Evolutionary conservation across 116 monocot genomes (phyloP).

Genomic region (Zostera marina): DNA sequence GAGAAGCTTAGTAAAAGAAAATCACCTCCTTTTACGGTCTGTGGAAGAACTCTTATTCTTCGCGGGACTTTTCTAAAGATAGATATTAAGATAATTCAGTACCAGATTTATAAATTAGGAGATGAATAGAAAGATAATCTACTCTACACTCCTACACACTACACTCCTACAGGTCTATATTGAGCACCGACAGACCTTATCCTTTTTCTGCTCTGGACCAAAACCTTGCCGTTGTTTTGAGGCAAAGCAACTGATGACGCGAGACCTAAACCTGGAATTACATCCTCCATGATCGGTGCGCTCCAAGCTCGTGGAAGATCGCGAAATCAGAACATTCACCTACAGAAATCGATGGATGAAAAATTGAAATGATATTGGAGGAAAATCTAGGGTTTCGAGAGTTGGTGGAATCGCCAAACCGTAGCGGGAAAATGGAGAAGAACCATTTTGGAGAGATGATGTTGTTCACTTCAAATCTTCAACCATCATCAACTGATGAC

Average conservation of each 20-base stretch:
- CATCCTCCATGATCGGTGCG: not conserved
- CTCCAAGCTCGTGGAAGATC: not conserved
- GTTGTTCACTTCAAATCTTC: too few relatives aligned
- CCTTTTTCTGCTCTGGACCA: constrained; percentile 10
- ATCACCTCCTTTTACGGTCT: constrained; percentile 4
- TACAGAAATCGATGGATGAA: not conserved
- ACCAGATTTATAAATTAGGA: not conserved
- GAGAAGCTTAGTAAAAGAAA: not conserved
- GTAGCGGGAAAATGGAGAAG: not conserved
- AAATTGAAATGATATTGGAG: not conserved
- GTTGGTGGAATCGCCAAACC: not conserved
- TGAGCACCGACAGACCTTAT: not conserved
- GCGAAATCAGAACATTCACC: constrained; percentile 5
- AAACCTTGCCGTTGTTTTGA: constrained; percentile 9
- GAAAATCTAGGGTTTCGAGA: not conserved
- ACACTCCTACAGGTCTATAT: not conserved
- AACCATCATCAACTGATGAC: too few relatives aligned
- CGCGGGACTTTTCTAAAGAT: not conserved
- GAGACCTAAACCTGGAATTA: not conserved
- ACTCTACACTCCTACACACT: not conserved
- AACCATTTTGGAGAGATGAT: not conserved
- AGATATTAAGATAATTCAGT: not conserved
- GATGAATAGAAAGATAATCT: not conserved
- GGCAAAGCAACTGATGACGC: not conserved
- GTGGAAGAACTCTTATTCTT: not conserved